These are phyloP conservation scores for Echeveria elegans DNA, from an alignment of 164 flowering plant genomes.

Conservation along the genomic window DNA sequence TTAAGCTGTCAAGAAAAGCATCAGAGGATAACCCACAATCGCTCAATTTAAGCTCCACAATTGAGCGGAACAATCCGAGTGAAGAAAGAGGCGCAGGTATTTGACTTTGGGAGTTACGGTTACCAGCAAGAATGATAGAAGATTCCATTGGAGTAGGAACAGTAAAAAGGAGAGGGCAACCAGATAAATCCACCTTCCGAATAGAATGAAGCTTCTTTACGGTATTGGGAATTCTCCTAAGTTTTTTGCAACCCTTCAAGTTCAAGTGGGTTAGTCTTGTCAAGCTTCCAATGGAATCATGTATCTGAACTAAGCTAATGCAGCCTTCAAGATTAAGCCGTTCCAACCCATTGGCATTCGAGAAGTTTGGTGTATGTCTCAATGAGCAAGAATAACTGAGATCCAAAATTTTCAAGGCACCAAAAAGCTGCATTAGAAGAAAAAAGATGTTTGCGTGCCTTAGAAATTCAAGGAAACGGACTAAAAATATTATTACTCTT, in stretches of 20 bases:
- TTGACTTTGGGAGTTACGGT: background rate
- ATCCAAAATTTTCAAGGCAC: background rate
- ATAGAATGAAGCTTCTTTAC: background rate
- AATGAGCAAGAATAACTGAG: background rate
- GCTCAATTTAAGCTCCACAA: background rate
- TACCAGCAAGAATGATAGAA: background rate
- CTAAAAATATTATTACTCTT: too few relatives aligned
- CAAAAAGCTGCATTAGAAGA: background rate
- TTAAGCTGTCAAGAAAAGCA: background rate
- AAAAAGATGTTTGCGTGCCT: too few relatives aligned
- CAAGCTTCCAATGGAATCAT: background rate
- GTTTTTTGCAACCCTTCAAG: background rate
- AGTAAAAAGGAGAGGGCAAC: background rate
- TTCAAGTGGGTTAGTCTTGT: background rate
- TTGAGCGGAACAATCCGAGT: background rate
- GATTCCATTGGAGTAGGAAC: background rate
- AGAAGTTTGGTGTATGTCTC: background rate
- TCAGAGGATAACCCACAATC: background rate
- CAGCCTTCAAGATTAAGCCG: background rate
- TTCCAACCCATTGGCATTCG: background rate
- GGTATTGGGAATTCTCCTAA: background rate
- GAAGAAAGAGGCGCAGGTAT: background rate
- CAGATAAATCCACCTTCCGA: background rate
- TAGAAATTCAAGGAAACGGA: background rate
- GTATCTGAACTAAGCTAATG: background rate